phyloP scores from a whole-genome alignment of 306 rosid genomes.

The Pterocarpus santalinus region DNA sequence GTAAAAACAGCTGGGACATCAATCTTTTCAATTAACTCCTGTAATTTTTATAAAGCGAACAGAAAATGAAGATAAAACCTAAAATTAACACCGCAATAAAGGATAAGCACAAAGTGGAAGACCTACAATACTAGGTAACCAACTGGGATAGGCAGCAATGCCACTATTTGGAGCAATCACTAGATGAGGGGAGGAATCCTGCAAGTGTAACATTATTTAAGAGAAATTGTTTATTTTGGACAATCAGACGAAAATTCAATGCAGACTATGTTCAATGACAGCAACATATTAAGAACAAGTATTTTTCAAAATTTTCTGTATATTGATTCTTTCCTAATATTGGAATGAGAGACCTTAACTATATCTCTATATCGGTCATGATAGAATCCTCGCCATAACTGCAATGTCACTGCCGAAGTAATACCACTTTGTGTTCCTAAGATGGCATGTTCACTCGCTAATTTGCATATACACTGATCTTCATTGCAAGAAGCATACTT shows the following conservation, averaged over 20 bases:
- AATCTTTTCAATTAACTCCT: constrained; percentile 73
- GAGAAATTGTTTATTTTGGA: constrained; percentile 24
- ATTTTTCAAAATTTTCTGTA: neutral
- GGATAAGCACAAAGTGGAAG: constrained; percentile 34
- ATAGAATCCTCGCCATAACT: constrained; percentile 79
- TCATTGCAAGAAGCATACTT: constrained; percentile 67
- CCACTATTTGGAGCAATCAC: constrained; percentile 93
- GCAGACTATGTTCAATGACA: constrained; percentile 29
- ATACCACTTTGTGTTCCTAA: constrained; percentile 32
- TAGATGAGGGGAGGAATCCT: constrained; percentile 77
- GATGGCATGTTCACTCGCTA: constrained; percentile 50
- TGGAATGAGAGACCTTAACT: constrained; percentile 55
- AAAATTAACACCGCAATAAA: constrained; percentile 1
- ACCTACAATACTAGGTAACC: constrained; percentile 86
- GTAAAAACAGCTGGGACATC: constrained; percentile 75
- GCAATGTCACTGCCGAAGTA: constrained; percentile 64
- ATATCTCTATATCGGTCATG: constrained; percentile 81
- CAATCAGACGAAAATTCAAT: constrained; percentile 30
- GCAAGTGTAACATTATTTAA: constrained; percentile 23
- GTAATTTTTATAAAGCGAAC: constrained; percentile 40
- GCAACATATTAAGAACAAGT: constrained; percentile 16
- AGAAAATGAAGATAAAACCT: neutral
- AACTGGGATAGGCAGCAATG: constrained; percentile 88
- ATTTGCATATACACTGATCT: constrained; percentile 72
- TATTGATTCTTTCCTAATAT: constrained; percentile 8